These are phyloP conservation scores for Macrotyloma uniflorum DNA, from an alignment of 306 rosid species.

Conservation along the genomic window DNA sequence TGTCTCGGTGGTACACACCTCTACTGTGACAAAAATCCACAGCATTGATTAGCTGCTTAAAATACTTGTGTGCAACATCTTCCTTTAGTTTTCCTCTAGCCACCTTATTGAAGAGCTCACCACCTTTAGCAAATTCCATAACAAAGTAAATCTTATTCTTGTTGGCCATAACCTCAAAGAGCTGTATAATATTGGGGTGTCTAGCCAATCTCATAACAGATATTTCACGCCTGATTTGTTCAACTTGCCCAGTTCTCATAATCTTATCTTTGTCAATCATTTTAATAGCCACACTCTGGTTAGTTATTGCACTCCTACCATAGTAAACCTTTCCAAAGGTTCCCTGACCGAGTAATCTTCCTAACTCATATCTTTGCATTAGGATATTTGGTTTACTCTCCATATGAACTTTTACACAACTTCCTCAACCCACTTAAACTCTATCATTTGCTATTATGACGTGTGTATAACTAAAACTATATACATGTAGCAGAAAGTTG, in stretches of 20 bases:
- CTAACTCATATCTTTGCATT: constrained; percentile 73
- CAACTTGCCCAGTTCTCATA: constrained; percentile 56
- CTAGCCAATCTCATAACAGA: constrained; percentile 74
- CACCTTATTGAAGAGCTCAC: constrained; percentile 85
- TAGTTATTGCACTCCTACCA: constrained; percentile 64
- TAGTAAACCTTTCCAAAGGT: constrained; percentile 85
- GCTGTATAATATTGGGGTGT: constrained; percentile 78
- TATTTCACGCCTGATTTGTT: constrained; percentile 76
- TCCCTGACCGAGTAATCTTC: constrained; percentile 84
- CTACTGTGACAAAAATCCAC: constrained; percentile 89
- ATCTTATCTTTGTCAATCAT: constrained; percentile 75
- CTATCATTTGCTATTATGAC: constrained; percentile 25
- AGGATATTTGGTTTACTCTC: constrained; percentile 58
- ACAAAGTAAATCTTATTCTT: constrained; percentile 85
- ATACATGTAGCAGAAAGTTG: constrained; percentile 20
- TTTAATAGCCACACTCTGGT: constrained; percentile 85
- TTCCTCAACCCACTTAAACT: constrained; percentile 29
- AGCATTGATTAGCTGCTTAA: constrained; percentile 74
- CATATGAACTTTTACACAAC: constrained; percentile 46
- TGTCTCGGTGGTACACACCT: constrained; percentile 90
- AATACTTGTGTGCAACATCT: constrained; percentile 69
- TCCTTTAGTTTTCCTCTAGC: constrained; percentile 80
- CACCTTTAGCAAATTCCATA: constrained; percentile 88
- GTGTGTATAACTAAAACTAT: constrained; percentile 33
- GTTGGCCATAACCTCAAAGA: constrained; percentile 90